Percentiles rank a stretch among this genome's conserved stretches.
Conservation (phyloP, 2,329 filamentous ascomycete genomes). For the Fusarium nodosum region DNA sequence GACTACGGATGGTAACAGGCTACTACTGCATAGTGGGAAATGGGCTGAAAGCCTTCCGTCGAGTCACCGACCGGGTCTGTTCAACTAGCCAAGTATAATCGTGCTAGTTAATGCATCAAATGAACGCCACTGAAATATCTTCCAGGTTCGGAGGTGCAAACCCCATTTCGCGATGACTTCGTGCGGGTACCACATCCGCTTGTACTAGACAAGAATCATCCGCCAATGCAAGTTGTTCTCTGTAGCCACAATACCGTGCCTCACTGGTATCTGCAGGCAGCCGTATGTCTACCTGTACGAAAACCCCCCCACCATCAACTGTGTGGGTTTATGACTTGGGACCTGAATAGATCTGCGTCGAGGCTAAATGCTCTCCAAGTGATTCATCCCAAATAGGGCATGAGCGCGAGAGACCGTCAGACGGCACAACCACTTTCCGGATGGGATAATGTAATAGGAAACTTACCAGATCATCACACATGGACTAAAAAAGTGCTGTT, state of each 20-base stretch:
- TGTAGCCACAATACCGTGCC: constrained; percentile 1
- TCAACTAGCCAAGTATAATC: constrained; percentile 31
- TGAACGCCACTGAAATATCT: constrained; percentile 40
- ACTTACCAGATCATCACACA: constrained; percentile 20
- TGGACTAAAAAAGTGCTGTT: constrained; percentile 5
- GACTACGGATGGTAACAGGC: constrained; percentile 7
- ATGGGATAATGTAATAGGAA: neutral
- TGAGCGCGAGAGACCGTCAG: constrained; percentile 43
- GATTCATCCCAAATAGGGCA: constrained; percentile 23
- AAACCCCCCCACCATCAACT: neutral
- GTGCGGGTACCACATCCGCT: constrained; percentile 37
- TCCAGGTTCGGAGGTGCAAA: constrained; percentile 26
- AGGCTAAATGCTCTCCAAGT: neutral
- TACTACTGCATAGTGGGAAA: constrained; percentile 14
- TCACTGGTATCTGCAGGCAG: neutral
- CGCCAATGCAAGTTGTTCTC: constrained; percentile 19
- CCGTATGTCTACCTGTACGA: neutral
- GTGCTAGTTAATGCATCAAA: constrained; percentile 29
- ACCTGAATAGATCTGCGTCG: neutral
- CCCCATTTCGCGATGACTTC: constrained; percentile 40
- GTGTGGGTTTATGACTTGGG: neutral
- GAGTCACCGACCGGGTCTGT: constrained; percentile 16
- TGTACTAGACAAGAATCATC: constrained; percentile 12
- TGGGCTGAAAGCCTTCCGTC: constrained; percentile 25
- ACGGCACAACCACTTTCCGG: constrained; percentile 44